Evolutionary conservation across 208 protist species (phyloP).

Genomic region (Acanthamoeba lenticulata): DNA sequence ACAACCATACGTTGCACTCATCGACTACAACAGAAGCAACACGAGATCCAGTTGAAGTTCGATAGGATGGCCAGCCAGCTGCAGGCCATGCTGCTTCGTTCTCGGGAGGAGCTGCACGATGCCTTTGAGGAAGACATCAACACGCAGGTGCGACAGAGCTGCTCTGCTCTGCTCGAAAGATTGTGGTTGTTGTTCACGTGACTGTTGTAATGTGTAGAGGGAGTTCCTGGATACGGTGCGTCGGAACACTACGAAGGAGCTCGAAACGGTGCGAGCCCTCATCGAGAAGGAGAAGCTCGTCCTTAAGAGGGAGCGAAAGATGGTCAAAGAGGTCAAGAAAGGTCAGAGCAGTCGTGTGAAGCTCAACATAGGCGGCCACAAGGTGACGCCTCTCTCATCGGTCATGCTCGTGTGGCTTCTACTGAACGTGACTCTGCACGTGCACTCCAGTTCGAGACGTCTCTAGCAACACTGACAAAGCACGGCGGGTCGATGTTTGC

Average conservation of each 20-base stretch:
- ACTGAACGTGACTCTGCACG: not conserved
- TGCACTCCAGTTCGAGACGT: constrained; percentile 26
- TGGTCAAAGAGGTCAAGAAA: constrained; percentile 54
- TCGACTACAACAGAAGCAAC: not conserved
- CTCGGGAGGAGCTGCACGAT: constrained; percentile 40
- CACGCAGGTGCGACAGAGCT: not conserved
- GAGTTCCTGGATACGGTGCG: constrained; percentile 3
- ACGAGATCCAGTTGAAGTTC: constrained; percentile 28
- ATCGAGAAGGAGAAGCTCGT: constrained; percentile 55
- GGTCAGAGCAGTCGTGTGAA: constrained; percentile 51
- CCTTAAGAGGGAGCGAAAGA: constrained; percentile 25
- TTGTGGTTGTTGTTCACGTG: not conserved
- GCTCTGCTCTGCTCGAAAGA: not conserved
- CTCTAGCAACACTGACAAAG: constrained; percentile 27
- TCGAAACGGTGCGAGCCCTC: constrained; percentile 16
- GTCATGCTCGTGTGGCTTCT: not conserved
- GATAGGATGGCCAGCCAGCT: not conserved
- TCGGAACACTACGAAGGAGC: not conserved
- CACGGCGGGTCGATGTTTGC: constrained; percentile 31
- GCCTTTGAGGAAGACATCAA: constrained; percentile 5
- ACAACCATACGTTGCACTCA: too few relatives aligned
- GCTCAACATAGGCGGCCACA: constrained; percentile 46
- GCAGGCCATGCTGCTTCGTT: not conserved
- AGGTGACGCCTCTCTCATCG: not conserved
- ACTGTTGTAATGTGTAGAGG: not conserved